These are phyloP conservation scores for Desmodesmus armatus DNA, from an alignment of 139 green algal species.

Conservation along the genomic window DNA sequence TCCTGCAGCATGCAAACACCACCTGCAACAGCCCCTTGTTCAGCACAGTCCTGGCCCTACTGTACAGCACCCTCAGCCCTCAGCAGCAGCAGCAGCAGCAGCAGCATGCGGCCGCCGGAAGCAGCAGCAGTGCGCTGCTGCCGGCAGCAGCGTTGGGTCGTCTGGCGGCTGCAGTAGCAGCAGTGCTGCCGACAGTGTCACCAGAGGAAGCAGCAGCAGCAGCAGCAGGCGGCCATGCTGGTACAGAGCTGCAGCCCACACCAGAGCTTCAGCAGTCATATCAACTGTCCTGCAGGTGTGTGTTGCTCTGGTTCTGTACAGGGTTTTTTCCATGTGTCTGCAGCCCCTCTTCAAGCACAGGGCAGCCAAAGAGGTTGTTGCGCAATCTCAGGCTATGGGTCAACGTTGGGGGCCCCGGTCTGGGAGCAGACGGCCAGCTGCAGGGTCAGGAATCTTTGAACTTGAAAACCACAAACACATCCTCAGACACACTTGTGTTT, in stretches of 20 bases:
- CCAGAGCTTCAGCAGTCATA: constrained; percentile 28
- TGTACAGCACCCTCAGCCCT: background rate
- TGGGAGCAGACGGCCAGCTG: too few relatives aligned
- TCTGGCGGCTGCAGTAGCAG: constrained; percentile 21
- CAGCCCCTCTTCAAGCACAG: too few relatives aligned
- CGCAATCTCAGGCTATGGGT: too few relatives aligned
- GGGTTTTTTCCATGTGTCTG: too few relatives aligned
- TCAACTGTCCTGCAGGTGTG: constrained; percentile 17
- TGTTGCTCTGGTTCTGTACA: too few relatives aligned
- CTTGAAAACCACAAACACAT: too few relatives aligned
- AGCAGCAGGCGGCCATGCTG: background rate
- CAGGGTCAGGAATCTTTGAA: too few relatives aligned
- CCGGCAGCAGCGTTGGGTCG: background rate
- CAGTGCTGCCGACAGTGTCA: constrained; percentile 24
- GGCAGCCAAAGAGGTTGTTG: too few relatives aligned
- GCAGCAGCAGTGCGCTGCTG: background rate
- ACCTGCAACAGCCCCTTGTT: constrained; percentile 12
- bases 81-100: too few relatives aligned
- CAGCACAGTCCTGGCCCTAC: background rate
- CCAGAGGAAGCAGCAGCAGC: constrained; percentile 2
- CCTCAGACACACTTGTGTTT: background rate
- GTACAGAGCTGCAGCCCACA: background rate
- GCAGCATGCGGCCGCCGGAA: too few relatives aligned
- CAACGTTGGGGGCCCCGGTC: too few relatives aligned
- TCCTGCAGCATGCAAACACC: constrained; percentile 5